phyloP scores from a whole-genome alignment of 1,284 basidiomycete species.

The Vanrija sp. region DNA sequence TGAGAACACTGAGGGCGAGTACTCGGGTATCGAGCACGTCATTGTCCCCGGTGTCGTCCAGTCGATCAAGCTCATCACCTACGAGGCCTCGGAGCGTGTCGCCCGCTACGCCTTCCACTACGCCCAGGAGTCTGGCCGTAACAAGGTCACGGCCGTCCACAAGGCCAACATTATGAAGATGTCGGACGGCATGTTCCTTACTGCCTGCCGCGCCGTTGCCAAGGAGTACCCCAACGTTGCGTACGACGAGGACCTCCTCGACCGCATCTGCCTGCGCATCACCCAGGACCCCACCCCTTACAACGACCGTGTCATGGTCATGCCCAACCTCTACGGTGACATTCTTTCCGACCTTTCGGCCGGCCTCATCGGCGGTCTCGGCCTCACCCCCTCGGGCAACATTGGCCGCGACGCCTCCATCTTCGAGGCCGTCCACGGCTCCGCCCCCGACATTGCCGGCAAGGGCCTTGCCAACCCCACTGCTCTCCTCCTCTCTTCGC shows the following conservation, averaged over 20 bases:
- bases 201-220: slow-evolving; percentile 92
- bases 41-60: slow-evolving; percentile 97
- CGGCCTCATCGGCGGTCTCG: slow-evolving; percentile 95
- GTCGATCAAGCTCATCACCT: slow-evolving; percentile 99
- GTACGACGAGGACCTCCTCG: slow-evolving; percentile 97
- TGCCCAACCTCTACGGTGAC: slow-evolving; percentile 91
- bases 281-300: slow-evolving; percentile 78
- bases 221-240: slow-evolving; percentile 90
- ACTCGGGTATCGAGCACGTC: slow-evolving; percentile 98
- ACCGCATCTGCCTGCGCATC: slow-evolving; percentile 86
- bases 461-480: slow-evolving; percentile 98
- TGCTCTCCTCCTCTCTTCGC: slow-evolving; percentile 84
- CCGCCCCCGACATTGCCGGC: slow-evolving; percentile 68
- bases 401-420: slow-evolving; percentile 98
- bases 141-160: slow-evolving; percentile 96
- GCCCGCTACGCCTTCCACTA: slow-evolving; percentile 99
- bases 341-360: slow-evolving; percentile 99
- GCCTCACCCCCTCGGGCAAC: slow-evolving; percentile 97
- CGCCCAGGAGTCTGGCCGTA: slow-evolving; percentile 79
- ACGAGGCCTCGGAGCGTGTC: slow-evolving; percentile 97
- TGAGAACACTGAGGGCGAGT: slow-evolving; percentile 99
- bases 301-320: slow-evolving; percentile 98
- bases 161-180: slow-evolving; percentile 99
- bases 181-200: slow-evolving; percentile 99
- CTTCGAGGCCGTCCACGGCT: slow-evolving; percentile 99